Evolutionary conservation across 1,284 basidiomycete species (phyloP).

Genomic region (Ustilago xerochloae): DNA sequence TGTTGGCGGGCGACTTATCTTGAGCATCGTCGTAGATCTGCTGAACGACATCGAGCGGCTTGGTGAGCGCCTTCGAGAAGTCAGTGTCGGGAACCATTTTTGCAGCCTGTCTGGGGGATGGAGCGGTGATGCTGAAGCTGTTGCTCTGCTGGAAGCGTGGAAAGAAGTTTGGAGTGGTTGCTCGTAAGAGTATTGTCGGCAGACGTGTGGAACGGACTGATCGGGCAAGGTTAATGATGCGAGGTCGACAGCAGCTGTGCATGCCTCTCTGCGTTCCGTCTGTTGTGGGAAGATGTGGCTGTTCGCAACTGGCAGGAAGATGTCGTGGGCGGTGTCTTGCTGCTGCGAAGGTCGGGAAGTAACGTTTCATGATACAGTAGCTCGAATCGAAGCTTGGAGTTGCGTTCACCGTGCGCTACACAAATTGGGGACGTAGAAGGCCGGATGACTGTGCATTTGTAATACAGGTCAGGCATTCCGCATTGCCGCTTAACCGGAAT

Average conservation of each 20-base stretch:
- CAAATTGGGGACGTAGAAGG: not conserved
- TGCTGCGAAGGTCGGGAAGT: too few relatives aligned
- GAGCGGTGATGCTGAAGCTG: conserved; percentile 5
- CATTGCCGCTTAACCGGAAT: conserved; percentile 2
- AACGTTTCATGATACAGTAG: too few relatives aligned
- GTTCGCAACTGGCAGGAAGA: not conserved
- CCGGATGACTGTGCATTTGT: conserved; percentile 16
- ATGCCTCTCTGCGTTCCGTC: conserved; percentile 11
- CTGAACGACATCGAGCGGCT: conserved; percentile 46
- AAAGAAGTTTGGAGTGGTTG: too few relatives aligned
- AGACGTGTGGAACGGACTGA: too few relatives aligned
- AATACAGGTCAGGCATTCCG: conserved; percentile 2
- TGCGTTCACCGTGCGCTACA: conserved; percentile 1
- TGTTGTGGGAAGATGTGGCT: not conserved
- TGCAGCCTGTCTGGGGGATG: not conserved
- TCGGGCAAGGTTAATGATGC: not conserved
- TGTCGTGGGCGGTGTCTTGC: not conserved
- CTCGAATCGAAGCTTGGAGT: too few relatives aligned
- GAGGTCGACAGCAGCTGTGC: not conserved
- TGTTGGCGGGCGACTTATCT: conserved; percentile 33
- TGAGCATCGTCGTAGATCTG: conserved; percentile 34
- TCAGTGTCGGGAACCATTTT: conserved; percentile 55
- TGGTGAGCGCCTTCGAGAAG: conserved; percentile 46
- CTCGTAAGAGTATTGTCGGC: too few relatives aligned
- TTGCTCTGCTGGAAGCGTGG: not conserved